Percentiles rank a stretch among this genome's conserved stretches.
These are phyloP conservation scores for Kluyveromyces lactis DNA, from an alignment of 805 yeast species.

Conservation along the genomic window DNA sequence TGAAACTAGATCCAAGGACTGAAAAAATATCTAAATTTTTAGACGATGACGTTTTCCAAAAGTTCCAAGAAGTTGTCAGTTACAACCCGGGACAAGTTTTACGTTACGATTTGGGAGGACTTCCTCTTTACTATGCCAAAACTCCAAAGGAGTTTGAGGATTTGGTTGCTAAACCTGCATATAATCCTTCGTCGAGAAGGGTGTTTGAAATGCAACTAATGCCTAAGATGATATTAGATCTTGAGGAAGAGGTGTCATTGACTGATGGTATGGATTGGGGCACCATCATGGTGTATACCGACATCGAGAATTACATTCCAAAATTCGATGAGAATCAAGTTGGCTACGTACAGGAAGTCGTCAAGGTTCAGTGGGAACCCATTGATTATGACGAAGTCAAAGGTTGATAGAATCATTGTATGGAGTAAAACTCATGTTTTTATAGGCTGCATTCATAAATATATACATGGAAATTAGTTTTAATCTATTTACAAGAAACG, in stretches of 20 bases:
- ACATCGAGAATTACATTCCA: constrained; percentile 55
- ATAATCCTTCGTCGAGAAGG: constrained; percentile 50
- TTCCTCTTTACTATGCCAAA: constrained; percentile 62
- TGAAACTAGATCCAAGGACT: constrained; percentile 33
- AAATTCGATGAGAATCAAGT: constrained; percentile 52
- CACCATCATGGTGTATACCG: constrained; percentile 76
- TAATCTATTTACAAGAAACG: constrained; percentile 36
- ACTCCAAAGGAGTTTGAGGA: constrained; percentile 31
- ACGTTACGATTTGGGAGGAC: constrained; percentile 74
- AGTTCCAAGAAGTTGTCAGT: constrained; percentile 65
- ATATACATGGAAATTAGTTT: background rate
- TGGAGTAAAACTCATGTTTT: background rate
- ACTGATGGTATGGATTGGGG: constrained; percentile 96
- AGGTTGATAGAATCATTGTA: background rate
- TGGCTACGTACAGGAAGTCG: constrained; percentile 76
- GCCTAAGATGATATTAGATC: constrained; percentile 85
- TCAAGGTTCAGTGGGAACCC: constrained; percentile 80
- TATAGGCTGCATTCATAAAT: background rate
- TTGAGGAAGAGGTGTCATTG: constrained; percentile 49
- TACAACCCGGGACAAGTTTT: constrained; percentile 83
- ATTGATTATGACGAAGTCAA: constrained; percentile 2
- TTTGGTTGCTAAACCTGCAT: constrained; percentile 50
- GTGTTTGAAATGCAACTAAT: constrained; percentile 82
- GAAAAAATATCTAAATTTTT: constrained; percentile 46
- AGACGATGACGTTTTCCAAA: constrained; percentile 72